Base-by-base conservation (phyloP, 1,284 basidiomycete species). In the Phellinidium pouzarii region DNA sequence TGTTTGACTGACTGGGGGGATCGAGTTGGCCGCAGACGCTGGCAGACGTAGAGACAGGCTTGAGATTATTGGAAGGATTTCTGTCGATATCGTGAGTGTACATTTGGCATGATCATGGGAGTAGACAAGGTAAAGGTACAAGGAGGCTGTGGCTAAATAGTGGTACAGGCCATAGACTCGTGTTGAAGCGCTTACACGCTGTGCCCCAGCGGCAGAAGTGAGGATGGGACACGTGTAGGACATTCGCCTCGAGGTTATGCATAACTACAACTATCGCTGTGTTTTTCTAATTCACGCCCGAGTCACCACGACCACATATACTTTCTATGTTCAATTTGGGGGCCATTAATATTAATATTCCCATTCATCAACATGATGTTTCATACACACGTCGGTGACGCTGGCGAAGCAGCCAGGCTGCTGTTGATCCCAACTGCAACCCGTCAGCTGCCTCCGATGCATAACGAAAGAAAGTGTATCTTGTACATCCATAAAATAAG, bases 11-110 rank as follows among this genome's bases (percentile, higher is more conserved):
- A 61, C 84, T 78, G 34, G 76, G 72, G 20, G 79, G 75, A 62
- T 87, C 85, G 44, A 87, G 72, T 62, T 84, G 83, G 25, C 85
- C 84, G 64, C 84, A 75, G 49, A 87, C 78, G 25, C 84, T 82
- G 50, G 25, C 23, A 26, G 31, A 12, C 7, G 26, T 8, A 19
- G 43, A 14, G 14, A 47, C 17, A 19, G 46, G 60, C 49, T 62
- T 57, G 62, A 63, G 65, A 52, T 43, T 37, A 19, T 26, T 48
- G n/a, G 38, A 22, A 57, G 59, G 57, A 55, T 55, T 57, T 59
- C 58, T 58, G 59, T 64, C 57, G 56, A 59, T 45, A 58, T 57
- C 57, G 52, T 47, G 54, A 59, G 56, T 40, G 55, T 62, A 45
- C 54, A 53, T 56, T 49, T 55, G 44, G 48, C n/a, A 51, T 46